Evolutionary conservation across 208 protist species (phyloP), one percentile per base, ranked within the genome.

Genomic region (Leishmania braziliensis): DNA sequence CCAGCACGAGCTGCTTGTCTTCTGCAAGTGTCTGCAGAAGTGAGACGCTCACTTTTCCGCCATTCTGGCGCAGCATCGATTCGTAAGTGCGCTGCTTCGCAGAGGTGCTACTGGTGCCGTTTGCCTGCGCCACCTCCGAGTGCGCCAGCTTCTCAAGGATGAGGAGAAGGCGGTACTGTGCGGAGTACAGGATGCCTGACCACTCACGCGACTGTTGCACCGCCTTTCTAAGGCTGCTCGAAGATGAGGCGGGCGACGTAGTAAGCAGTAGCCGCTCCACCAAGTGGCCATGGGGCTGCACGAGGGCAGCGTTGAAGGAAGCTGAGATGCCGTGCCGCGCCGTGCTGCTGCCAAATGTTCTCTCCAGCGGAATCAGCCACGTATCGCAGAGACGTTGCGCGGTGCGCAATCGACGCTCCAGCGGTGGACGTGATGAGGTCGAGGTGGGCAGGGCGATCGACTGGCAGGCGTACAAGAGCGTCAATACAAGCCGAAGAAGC

Each of bases 1-100:
- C 91, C 56, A 95, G 74, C 18, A 95, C 39, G 53, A 96, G 80
- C 50, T 94, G 87, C 46, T 82, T 84, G 77, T 97, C 92, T 80
- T 97, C 92, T 29, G 92, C 92, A 1, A 96, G 84, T 3, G 89
- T 83, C 33, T 84, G 81, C 3, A 97, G 89, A 63, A 97, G 83
- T 16, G 88, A 39, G 0, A 89, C 80, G 39, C 88, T 97, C 20
- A 97, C 68, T 72, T 93, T 94, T 1, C 91, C 92, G 43, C 89
- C 84, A 14, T 90, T 93, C 43, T 93, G 91, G 33, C 81, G 85
- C 48, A 97, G 79, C 84, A 95, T 79, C 3, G 83, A 66, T 62
- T 91, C 79, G 78, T 96, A 96, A 10, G 84, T 89, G 83, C 89
- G 89, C 86, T 97, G 91, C 84, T 89, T 86, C 12, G 84, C 46